phyloP scores from a whole-genome alignment of 331 rosid genomes.

The Dryas integrifolia region DNA sequence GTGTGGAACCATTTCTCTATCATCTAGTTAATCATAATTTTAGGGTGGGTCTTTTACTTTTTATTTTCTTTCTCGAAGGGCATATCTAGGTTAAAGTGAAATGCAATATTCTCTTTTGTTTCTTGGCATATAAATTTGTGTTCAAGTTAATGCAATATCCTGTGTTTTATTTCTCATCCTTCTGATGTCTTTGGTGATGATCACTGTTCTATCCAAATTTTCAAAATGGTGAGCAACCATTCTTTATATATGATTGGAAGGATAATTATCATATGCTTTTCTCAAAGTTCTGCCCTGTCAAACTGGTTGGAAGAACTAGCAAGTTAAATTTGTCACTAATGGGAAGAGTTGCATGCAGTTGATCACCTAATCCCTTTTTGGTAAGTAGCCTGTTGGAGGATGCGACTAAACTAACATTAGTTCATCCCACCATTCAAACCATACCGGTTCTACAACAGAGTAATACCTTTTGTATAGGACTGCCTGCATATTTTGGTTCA shows the following conservation, averaged over 20 bases:
- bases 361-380: not conserved
- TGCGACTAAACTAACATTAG: not conserved
- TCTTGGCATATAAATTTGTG: not conserved
- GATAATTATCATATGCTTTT: too few relatives aligned
- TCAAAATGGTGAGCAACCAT: too few relatives aligned
- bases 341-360: not conserved
- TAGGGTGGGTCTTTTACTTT: not conserved
- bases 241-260: too few relatives aligned
- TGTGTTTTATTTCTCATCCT: not conserved
- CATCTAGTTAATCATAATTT: not conserved
- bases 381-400: slow-evolving; percentile 3
- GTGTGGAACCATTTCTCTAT: not conserved
- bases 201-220: not conserved
- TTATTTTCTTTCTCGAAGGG: not conserved
- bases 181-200: not conserved
- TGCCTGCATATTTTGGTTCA: not conserved
- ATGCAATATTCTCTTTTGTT: not conserved
- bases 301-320: not conserved
- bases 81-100: not conserved
- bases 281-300: not conserved
- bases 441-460: not conserved
- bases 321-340: not conserved
- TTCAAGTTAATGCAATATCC: not conserved
- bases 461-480: not conserved
- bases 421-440: not conserved